Percentiles rank a stretch among this genome's conserved stretches.
Evolutionary conservation across 192 early-diverging fungal species (phyloP).

Genomic region (Borealophlyctis nickersoniae): DNA sequence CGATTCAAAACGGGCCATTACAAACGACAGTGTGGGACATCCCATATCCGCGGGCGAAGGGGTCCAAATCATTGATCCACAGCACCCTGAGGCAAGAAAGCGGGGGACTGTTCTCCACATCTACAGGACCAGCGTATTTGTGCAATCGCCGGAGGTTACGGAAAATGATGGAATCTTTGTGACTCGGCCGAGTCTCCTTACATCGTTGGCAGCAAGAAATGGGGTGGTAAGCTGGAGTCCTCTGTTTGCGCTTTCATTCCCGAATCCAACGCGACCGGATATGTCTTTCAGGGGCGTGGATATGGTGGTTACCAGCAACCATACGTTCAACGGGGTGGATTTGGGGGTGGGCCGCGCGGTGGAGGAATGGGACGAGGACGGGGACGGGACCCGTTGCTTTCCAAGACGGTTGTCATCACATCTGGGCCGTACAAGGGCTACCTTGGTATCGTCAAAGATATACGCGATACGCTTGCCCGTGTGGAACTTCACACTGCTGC

Average conservation of each 20-base stretch:
- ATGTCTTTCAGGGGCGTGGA: no score
- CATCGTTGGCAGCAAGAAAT: no score
- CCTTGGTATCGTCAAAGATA: slow-evolving; percentile 91
- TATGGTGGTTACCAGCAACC: no score
- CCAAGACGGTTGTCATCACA: slow-evolving; percentile 78
- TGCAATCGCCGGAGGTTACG: slow-evolving; percentile 68
- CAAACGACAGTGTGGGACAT: slow-evolving; percentile 51
- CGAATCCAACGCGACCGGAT: no score
- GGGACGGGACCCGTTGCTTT: slow-evolving; percentile 50
- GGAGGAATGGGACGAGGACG: slow-evolving; percentile 32
- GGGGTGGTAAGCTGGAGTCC: no score
- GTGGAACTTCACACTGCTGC: slow-evolving; percentile 93
- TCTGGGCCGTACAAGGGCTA: slow-evolving; percentile 96
- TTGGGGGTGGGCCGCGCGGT: slow-evolving; percentile 30
- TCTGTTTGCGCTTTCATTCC: no score
- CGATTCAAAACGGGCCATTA: slow-evolving; percentile 42
- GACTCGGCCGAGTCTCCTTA: slow-evolving; percentile 59
- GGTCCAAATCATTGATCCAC: slow-evolving; percentile 61
- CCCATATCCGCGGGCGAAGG: slow-evolving; percentile 63
- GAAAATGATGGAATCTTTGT: slow-evolving; percentile 79
- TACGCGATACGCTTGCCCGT: slow-evolving; percentile 64
- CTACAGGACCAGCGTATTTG: slow-evolving; percentile 76
- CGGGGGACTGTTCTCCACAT: slow-evolving; percentile 78
- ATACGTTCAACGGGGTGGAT: slow-evolving; percentile 12
- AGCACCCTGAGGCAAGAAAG: slow-evolving; percentile 26